phyloP scores from a whole-genome alignment of 805 yeast genomes.

The Cyberlindnera nakhonratchasimensis region DNA sequence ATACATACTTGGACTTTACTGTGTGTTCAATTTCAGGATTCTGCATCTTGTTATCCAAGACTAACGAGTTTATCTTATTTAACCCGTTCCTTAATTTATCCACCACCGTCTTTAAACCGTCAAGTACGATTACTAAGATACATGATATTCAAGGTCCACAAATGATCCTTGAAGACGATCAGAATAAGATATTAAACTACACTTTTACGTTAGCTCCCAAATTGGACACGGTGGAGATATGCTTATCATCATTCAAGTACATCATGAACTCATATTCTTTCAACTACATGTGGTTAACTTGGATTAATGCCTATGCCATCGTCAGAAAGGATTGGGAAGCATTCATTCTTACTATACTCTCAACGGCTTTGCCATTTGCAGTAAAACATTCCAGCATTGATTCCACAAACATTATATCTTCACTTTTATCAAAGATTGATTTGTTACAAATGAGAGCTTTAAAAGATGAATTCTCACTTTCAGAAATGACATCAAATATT shows the following conservation, averaged over 20 bases:
- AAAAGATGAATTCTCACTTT: slow-evolving; percentile 35
- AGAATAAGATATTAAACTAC: slow-evolving; percentile 24
- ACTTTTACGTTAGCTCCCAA: slow-evolving; percentile 43
- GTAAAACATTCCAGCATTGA: slow-evolving; percentile 23
- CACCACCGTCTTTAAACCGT: slow-evolving; percentile 32
- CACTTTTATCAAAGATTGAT: slow-evolving; percentile 12
- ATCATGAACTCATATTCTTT: slow-evolving; percentile 55
- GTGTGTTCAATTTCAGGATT: slow-evolving; percentile 39
- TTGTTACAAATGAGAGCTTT: slow-evolving; percentile 22
- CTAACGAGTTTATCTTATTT: slow-evolving; percentile 37
- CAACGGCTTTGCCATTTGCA: slow-evolving; percentile 47
- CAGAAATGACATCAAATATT: slow-evolving; percentile 59
- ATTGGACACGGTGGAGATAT: slow-evolving; percentile 38
- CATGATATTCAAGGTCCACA: slow-evolving; percentile 18
- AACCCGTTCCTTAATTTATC: slow-evolving; percentile 56
- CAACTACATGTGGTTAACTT: slow-evolving; percentile 57
- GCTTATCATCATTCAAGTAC: slow-evolving; percentile 49
- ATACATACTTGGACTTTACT: slow-evolving; percentile 38
- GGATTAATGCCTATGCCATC: slow-evolving; percentile 54
- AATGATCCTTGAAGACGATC: slow-evolving; percentile 11
- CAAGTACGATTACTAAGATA: slow-evolving; percentile 3
- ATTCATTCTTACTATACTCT: slow-evolving; percentile 47
- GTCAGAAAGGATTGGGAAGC: slow-evolving; percentile 57
- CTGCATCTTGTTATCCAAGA: slow-evolving; percentile 39
- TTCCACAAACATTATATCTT: slow-evolving; percentile 13